Conservation (phyloP, 305 asterid species). For the Rubia tinctorum region DNA sequence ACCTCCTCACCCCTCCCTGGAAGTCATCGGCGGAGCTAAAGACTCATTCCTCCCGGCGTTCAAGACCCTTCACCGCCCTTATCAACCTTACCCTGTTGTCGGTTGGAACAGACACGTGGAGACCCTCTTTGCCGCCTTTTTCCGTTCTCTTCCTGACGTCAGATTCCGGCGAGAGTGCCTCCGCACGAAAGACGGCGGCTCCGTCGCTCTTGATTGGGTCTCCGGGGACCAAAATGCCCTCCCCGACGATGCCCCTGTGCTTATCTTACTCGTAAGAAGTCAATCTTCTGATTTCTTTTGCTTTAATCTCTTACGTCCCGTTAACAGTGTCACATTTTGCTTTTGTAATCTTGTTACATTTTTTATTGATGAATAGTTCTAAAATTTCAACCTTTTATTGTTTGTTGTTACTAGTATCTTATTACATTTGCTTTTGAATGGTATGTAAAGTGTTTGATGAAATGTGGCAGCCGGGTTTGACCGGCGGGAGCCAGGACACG, state of each 20-base stretch:
- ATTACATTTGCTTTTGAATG: not conserved
- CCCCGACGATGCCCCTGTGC: constrained; percentile 64
- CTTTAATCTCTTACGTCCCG: no score
- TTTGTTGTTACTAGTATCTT: no score
- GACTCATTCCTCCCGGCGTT: constrained; percentile 64
- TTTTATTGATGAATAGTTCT: not conserved
- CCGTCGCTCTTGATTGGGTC: constrained; percentile 85
- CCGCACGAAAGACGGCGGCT: constrained; percentile 72
- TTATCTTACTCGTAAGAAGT: constrained; percentile 68
- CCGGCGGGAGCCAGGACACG: constrained; percentile 83
- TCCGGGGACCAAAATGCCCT: constrained; percentile 52
- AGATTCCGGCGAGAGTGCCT: constrained; percentile 77
- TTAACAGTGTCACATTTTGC: not conserved
- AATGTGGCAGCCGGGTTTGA: constrained; percentile 84
- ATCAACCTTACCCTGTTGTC: constrained; percentile 56
- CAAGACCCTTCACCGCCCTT: constrained; percentile 50
- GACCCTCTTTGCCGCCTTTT: constrained; percentile 82
- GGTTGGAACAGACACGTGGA: constrained; percentile 74
- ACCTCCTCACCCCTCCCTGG: constrained; percentile 55
- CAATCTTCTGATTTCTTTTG: not conserved
- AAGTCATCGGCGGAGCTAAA: constrained; percentile 71
- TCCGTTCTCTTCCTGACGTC: constrained; percentile 68
- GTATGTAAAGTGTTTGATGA: not conserved
- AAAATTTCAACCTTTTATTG: not conserved
- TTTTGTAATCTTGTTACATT: not conserved